These are phyloP conservation scores for Phalaenopsis hybrid DNA, from an alignment of 116 monocot species.

Conservation along the genomic window DNA sequence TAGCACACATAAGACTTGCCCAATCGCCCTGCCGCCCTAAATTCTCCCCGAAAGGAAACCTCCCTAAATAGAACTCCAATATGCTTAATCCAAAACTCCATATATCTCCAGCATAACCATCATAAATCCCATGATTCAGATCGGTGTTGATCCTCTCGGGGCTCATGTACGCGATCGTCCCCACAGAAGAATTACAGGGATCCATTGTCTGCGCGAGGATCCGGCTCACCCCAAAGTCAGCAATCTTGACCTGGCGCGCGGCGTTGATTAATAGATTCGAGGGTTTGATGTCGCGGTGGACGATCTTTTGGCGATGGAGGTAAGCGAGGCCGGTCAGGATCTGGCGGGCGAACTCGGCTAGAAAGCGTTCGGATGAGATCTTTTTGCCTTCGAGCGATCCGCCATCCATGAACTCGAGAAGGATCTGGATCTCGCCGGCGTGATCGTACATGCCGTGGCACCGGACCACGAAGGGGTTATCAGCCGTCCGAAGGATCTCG, in stretches of 20 bases:
- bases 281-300: slow-evolving; percentile 20
- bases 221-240: slow-evolving; percentile 14
- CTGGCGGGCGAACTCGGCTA: slow-evolving; percentile 22
- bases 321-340: slow-evolving; percentile 10
- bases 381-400: slow-evolving; percentile 22
- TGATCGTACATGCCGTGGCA: slow-evolving; percentile 33
- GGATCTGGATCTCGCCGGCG: no score
- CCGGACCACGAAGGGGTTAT: slow-evolving; percentile 26
- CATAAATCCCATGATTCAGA: slow-evolving; percentile 7
- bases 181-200: slow-evolving; percentile 8
- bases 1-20: slow-evolving; percentile 26
- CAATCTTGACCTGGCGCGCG: slow-evolving; percentile 14
- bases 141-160: slow-evolving; percentile 13
- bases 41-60: slow-evolving; percentile 23
- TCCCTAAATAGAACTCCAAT: slow-evolving; percentile 23
- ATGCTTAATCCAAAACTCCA: slow-evolving; percentile 23
- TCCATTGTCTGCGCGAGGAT: slow-evolving; percentile 13
- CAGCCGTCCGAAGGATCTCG: slow-evolving; percentile 24
- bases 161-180: slow-evolving; percentile 10
- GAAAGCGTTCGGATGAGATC: slow-evolving; percentile 17
- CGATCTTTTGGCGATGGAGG: slow-evolving; percentile 13
- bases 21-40: slow-evolving; percentile 25
- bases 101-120: no score
- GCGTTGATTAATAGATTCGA: slow-evolving; percentile 18
- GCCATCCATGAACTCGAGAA: slow-evolving; percentile 29